Percentiles rank a stretch among this genome's conserved stretches.
These are phyloP conservation scores for Eugenia klotzschiana DNA, from an alignment of 441 rosid species.

Conservation along the genomic window DNA sequence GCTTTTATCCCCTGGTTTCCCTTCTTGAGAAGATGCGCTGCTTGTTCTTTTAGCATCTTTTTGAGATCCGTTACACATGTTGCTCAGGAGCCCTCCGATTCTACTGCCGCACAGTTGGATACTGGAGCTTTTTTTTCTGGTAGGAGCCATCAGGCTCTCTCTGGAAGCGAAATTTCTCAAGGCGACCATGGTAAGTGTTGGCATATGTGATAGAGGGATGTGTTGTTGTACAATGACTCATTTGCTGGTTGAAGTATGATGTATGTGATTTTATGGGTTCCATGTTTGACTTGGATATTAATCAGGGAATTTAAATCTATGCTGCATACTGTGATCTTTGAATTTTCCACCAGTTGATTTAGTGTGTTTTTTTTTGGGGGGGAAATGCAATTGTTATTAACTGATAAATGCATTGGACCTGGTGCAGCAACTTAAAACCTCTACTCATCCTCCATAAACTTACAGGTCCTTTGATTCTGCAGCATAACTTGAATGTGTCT, in stretches of 20 bases:
- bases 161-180: constrained; percentile 13
- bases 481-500: neutral
- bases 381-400: neutral
- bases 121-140: constrained; percentile 21
- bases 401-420: neutral
- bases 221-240: neutral
- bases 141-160: constrained; percentile 5
- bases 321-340: neutral
- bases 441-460: neutral
- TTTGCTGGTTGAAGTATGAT: neutral
- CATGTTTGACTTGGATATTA: neutral
- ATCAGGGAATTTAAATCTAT: neutral
- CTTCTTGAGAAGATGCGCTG: neutral
- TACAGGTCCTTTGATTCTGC: neutral
- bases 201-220: neutral
- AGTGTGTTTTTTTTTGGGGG: neutral
- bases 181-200: constrained; percentile 25
- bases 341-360: neutral
- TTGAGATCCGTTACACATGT: neutral
- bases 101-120: constrained; percentile 16
- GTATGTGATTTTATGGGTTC: neutral
- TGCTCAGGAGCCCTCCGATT: constrained; percentile 23
- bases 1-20: neutral
- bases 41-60: neutral
- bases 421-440: neutral